Percentiles rank a stretch among this genome's conserved stretches.
phyloP scores from a whole-genome alignment of 306 rosid genomes.

The Glycine latifolia region DNA sequence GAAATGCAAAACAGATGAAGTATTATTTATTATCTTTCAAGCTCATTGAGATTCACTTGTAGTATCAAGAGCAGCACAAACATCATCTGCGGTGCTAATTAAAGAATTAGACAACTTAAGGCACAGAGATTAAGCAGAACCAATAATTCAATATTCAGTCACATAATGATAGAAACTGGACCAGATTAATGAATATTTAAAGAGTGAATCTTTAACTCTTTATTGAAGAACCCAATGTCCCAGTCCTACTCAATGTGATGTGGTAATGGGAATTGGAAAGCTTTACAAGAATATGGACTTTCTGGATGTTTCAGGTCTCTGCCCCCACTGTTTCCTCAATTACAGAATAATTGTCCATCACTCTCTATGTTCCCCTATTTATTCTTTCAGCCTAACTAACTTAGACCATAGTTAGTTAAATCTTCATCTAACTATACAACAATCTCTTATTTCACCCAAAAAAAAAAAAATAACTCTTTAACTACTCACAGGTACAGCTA shows the following conservation, averaged over 20 bases:
- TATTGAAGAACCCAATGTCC: neutral
- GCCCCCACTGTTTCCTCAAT: neutral
- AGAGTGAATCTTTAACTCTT: neutral
- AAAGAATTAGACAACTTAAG: neutral
- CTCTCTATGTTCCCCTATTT: neutral
- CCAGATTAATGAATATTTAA: neutral
- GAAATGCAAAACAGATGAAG: neutral
- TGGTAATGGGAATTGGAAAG: neutral
- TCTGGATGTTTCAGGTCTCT: neutral
- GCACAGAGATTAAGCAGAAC: slow-evolving; percentile 3
- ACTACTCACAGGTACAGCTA: no score
- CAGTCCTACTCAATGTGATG: neutral
- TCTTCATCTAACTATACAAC: neutral
- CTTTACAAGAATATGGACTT: neutral
- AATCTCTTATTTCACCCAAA: no score
- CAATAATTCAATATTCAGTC: slow-evolving; percentile 4
- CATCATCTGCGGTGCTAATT: neutral
- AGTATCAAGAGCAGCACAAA: slow-evolving; percentile 3
- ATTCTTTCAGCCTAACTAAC: neutral
- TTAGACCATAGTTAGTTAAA: neutral
- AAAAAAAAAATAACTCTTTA: no score
- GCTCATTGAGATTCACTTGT: neutral
- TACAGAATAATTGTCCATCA: neutral
- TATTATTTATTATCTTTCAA: neutral
- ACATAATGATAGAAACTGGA: neutral